phyloP scores from a whole-genome alignment of 2,329 filamentous ascomycete species.

The Colletotrichum sojae region DNA sequence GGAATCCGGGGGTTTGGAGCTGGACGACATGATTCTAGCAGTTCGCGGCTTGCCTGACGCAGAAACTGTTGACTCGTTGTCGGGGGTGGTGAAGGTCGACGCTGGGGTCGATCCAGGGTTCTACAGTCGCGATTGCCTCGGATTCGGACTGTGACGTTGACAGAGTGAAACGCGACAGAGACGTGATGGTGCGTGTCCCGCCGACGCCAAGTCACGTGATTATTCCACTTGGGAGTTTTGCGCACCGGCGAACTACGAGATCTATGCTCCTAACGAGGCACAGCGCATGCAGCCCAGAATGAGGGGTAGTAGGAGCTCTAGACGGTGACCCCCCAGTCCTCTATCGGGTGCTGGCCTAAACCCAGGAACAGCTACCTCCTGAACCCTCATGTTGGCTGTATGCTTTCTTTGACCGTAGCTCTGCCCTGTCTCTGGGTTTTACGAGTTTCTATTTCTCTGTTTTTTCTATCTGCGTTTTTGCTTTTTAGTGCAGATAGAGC shows the following conservation, averaged over 20 bases:
- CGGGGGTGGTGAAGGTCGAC: too few relatives aligned
- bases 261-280: not conserved
- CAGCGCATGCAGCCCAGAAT: not conserved
- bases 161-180: constrained; percentile 2
- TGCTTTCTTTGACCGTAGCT: too few relatives aligned
- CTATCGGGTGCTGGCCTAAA: too few relatives aligned
- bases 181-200: not conserved
- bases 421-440: too few relatives aligned
- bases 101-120: too few relatives aligned
- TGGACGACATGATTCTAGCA: constrained; percentile 22
- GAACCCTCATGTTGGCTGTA: too few relatives aligned
- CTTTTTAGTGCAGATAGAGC: too few relatives aligned
- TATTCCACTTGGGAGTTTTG: not conserved
- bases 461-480: too few relatives aligned
- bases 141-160: not conserved
- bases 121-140: not conserved
- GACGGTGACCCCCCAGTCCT: too few relatives aligned
- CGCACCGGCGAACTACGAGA: not conserved
- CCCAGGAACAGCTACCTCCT: too few relatives aligned
- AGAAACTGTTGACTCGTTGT: not conserved
- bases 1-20: constrained; percentile 18
- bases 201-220: constrained; percentile 11
- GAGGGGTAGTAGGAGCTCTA: constrained; percentile 2
- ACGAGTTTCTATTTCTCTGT: too few relatives aligned
- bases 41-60: not conserved